Base-by-base conservation (phyloP, 2,329 filamentous ascomycete species). In the Sclerotiophoma versabilis region DNA sequence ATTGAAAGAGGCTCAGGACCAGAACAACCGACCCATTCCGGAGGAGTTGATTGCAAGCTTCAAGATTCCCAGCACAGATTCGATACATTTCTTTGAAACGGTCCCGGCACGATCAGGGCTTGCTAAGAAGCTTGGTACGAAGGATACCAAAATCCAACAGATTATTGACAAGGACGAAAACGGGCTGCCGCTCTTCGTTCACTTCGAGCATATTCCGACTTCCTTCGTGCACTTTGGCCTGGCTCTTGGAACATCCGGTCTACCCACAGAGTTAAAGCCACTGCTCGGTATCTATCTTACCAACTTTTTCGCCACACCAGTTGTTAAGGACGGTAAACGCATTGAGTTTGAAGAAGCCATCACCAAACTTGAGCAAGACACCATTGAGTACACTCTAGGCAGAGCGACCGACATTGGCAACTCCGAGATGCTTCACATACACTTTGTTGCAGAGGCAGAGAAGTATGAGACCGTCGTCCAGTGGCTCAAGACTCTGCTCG, bases 231-330 rank as follows among this genome's bases (percentile, higher is more conserved):
- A 93, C 64, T 83, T 98, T 53, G 88, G 86, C 41, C 76, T 98
- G 19, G 86, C 95, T 50, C 80, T 98, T 43, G 91, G 91, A 46
- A 96, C 92, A 0, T 84, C 87, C 2, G 80, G 85, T 26, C 81
- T 97, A 1, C 91, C 93, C 0, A 83, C 89, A n/a, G 85, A 93
- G 59, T 83, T 93, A 54, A 92, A 93, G 70, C 95, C 95, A 3
- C 77, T 99, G 19, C 80, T 98, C 41, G 84, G 88, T 3, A 83
- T 98, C 33, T 98, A 96, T 69, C 87, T 87, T 25, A 91, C 93
- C 70, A 95, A 93, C 69, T 96, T 98, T 79, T 99, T 98, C 81
- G 93, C 92, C 70, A 92, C 92, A 0, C 95, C 93, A 2, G 88
- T 99, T 55, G 82, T 83, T 66, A 87, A 88, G 25, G 83, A 92